Evolutionary conservation across 805 yeast genomes (phyloP).

Genomic region (Kodamaea hsintzibuensis): DNA sequence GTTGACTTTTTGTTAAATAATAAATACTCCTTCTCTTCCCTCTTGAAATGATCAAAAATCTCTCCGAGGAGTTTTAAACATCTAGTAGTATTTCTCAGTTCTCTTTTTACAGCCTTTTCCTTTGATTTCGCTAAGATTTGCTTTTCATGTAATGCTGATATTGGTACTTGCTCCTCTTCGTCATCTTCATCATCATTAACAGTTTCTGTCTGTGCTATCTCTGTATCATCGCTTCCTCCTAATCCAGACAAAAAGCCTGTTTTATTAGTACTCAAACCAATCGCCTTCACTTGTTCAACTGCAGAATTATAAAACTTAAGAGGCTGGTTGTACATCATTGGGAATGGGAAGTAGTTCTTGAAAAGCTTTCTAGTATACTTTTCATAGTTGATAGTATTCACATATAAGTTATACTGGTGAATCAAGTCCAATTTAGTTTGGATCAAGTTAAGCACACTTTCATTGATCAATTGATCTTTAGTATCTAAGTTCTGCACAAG

Average conservation of each 20-base stretch:
- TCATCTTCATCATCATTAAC: slow-evolving; percentile 20
- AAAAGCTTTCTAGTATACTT: slow-evolving; percentile 57
- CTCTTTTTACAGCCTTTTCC: slow-evolving; percentile 28
- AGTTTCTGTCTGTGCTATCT: slow-evolving; percentile 31
- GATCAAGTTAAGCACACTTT: slow-evolving; percentile 45
- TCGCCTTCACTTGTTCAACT: slow-evolving; percentile 29
- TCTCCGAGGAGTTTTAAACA: slow-evolving; percentile 29
- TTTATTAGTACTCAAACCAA: slow-evolving; percentile 31
- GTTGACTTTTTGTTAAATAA: slow-evolving; percentile 18
- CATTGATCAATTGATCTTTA: slow-evolving; percentile 36
- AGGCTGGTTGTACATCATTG: slow-evolving; percentile 74
- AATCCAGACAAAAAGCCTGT: slow-evolving; percentile 32
- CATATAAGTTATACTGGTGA: slow-evolving; percentile 57
- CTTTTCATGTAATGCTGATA: slow-evolving; percentile 41
- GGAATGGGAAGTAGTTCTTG: slow-evolving; percentile 59
- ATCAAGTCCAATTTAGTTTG: slow-evolving; percentile 44
- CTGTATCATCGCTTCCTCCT: slow-evolving; percentile 11
- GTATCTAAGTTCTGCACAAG: slow-evolving; percentile 12
- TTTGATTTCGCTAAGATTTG: slow-evolving; percentile 36
- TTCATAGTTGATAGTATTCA: slow-evolving; percentile 60
- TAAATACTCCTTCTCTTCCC: slow-evolving; percentile 2
- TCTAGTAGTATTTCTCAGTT: slow-evolving; percentile 33
- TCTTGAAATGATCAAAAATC: slow-evolving; percentile 20
- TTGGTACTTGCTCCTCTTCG: slow-evolving; percentile 24
- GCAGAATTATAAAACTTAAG: slow-evolving; percentile 42